These are phyloP conservation scores for Medicago ruthenica DNA, from an alignment of 306 rosid species.

Conservation along the genomic window DNA sequence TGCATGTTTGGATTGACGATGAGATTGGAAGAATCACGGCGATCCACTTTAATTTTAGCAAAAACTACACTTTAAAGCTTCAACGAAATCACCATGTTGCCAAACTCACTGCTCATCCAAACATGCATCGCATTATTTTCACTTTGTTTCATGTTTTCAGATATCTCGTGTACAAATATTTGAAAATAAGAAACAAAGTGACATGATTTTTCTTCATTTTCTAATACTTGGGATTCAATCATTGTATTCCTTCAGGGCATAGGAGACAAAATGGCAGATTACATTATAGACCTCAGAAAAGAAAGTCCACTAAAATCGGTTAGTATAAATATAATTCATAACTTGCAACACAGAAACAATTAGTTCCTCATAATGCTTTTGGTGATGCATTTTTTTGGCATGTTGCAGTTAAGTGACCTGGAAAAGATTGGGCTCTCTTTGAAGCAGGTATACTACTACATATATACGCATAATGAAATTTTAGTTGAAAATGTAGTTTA, in stretches of 20 bases:
- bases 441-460: conserved; percentile 70
- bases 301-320: conserved; percentile 84
- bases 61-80: background rate
- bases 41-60: background rate
- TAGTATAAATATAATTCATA: conserved; percentile 43
- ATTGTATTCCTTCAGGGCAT: conserved; percentile 65
- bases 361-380: conserved; percentile 7
- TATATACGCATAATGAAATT: background rate
- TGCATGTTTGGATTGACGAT: background rate
- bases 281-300: conserved; percentile 80
- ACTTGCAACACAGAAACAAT: background rate
- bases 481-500: background rate
- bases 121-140: background rate
- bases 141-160: background rate
- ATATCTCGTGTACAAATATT: background rate
- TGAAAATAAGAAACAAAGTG: background rate
- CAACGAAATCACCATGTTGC: background rate
- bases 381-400: conserved; percentile 37
- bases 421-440: conserved; percentile 90
- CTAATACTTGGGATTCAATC: conserved; percentile 6
- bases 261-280: conserved; percentile 85
- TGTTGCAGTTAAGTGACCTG: conserved; percentile 77
- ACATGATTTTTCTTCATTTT: conserved; percentile 16
- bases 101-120: background rate
- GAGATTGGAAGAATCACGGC: background rate